These are phyloP conservation scores for Fusarium incarnatum DNA, from an alignment of 2,329 filamentous ascomycete genomes.

Conservation along the genomic window DNA sequence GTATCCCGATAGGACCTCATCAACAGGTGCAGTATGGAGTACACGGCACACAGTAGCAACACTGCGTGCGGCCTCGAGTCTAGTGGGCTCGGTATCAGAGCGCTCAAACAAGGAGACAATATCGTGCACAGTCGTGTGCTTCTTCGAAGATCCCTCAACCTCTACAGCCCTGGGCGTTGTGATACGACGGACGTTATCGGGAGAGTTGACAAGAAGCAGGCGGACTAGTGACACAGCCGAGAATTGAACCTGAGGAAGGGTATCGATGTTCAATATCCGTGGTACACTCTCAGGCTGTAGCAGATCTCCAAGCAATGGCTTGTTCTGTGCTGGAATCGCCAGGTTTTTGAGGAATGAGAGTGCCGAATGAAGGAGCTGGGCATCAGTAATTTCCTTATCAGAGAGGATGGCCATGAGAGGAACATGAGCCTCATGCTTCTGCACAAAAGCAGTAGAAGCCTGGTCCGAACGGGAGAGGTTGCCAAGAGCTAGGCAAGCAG, in stretches of 20 bases:
- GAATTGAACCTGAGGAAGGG: constrained; percentile 68
- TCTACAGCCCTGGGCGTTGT: constrained; percentile 56
- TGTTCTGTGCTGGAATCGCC: constrained; percentile 68
- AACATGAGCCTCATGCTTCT: constrained; percentile 54
- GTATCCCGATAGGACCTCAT: constrained; percentile 51
- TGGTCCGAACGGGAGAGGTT: constrained; percentile 71
- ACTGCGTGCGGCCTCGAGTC: constrained; percentile 69
- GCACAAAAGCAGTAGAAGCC: constrained; percentile 63
- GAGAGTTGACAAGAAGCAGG: constrained; percentile 65
- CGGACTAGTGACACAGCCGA: constrained; percentile 68
- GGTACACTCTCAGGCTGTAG: constrained; percentile 62
- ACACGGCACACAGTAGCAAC: constrained; percentile 65
- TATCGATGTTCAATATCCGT: constrained; percentile 64
- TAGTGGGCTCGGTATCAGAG: constrained; percentile 62
- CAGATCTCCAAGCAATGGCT: constrained; percentile 61
- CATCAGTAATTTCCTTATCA: constrained; percentile 54
- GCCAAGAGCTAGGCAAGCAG: constrained; percentile 70
- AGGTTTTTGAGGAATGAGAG: constrained; percentile 74
- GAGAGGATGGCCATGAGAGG: constrained; percentile 61
- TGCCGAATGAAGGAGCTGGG: constrained; percentile 67
- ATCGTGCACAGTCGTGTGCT: constrained; percentile 51
- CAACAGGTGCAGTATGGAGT: constrained; percentile 58
- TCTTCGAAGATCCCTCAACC: constrained; percentile 35
- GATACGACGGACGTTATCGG: constrained; percentile 63
- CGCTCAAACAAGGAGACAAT: constrained; percentile 55